These are phyloP conservation scores for Decorospora gaudefroyi DNA, from an alignment of 2,329 filamentous ascomycete species.

Conservation along the genomic window DNA sequence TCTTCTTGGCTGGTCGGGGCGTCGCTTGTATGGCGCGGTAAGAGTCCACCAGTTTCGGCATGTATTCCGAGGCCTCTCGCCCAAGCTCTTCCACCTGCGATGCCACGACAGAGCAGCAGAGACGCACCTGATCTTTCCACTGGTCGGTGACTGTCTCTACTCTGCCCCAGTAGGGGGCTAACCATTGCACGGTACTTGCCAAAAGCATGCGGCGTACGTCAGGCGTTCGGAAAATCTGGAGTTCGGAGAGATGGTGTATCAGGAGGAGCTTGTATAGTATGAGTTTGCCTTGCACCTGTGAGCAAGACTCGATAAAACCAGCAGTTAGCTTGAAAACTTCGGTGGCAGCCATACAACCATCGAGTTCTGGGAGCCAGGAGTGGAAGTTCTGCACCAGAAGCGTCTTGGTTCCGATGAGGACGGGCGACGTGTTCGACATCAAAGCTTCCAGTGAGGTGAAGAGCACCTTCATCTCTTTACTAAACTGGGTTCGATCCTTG, in stretches of 20 bases:
- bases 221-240: constrained; percentile 78
- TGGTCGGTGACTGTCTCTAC: constrained; percentile 74
- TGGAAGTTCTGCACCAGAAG: constrained; percentile 95
- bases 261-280: constrained; percentile 89
- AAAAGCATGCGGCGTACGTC: constrained; percentile 75
- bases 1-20: constrained; percentile 60
- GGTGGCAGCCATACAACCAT: constrained; percentile 72
- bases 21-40: constrained; percentile 77
- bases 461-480: constrained; percentile 78
- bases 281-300: constrained; percentile 84
- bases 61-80: constrained; percentile 82
- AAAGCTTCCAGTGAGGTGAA: constrained; percentile 88
- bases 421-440: constrained; percentile 84
- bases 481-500: constrained; percentile 74
- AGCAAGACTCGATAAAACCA: constrained; percentile 91
- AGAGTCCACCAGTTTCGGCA: constrained; percentile 88
- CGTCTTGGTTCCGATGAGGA: constrained; percentile 91
- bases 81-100: constrained; percentile 79
- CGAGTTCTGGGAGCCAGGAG: constrained; percentile 92
- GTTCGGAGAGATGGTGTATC: constrained; percentile 85
- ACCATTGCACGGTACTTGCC: constrained; percentile 84
- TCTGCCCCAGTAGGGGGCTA: constrained; percentile 90
- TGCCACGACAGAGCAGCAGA: constrained; percentile 91
- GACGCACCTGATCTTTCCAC: constrained; percentile 88
- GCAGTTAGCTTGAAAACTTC: constrained; percentile 91